A percentile compares a stretch with the other conserved stretches of the same genome.
Conservation (phyloP, 2,329 filamentous ascomycete genomes). For the Fusarium piperis region DNA sequence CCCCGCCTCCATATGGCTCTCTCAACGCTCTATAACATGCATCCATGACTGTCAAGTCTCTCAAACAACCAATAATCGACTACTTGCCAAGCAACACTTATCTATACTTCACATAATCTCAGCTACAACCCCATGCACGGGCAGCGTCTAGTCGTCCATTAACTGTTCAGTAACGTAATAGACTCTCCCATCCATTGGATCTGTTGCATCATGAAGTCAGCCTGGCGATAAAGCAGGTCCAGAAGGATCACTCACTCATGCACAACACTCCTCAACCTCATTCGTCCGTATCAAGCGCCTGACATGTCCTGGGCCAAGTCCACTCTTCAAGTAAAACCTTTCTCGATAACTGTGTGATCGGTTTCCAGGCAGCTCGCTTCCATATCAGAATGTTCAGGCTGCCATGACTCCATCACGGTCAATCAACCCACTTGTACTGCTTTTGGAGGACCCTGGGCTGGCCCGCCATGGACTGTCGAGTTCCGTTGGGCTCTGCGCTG, state of each 20-base stretch:
- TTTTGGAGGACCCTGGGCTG: not conserved
- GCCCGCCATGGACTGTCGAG: not conserved
- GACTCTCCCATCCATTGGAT: not conserved
- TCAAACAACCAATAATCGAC: not conserved
- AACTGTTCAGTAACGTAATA: not conserved
- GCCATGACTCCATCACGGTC: not conserved
- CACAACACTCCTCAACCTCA: not conserved
- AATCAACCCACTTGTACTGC: not conserved
- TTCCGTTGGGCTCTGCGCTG: slow-evolving; percentile 49
- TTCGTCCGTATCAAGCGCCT: not conserved
- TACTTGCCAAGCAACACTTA: not conserved
- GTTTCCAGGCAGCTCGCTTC: not conserved
- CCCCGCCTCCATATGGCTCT: not conserved
- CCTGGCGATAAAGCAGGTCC: not conserved
- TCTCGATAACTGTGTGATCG: not conserved
- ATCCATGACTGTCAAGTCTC: not conserved
- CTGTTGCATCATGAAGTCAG: not conserved
- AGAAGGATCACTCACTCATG: not conserved
- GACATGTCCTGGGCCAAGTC: not conserved
- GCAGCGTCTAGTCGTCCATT: not conserved
- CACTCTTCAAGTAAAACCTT: not conserved
- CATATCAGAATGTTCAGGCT: not conserved
- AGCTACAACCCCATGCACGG: not conserved
- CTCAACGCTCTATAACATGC: not conserved
- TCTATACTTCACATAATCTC: not conserved